A percentile compares a stretch with the other conserved stretches of the same genome.
Conservation (phyloP, 1,284 basidiomycete species). For the Ceratobasidium sp. region DNA sequence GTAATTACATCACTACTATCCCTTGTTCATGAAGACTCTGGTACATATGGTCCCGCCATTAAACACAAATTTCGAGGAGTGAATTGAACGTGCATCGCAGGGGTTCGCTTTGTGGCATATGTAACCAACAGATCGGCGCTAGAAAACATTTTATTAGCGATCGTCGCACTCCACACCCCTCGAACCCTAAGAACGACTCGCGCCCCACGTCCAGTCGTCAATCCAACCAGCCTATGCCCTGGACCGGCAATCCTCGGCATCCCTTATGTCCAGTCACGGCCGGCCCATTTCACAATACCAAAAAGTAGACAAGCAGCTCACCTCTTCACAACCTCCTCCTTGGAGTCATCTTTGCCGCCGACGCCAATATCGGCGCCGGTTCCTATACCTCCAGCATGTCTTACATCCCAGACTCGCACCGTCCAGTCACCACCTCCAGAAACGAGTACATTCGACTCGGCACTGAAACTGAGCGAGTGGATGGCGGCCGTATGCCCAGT, state of each 20-base stretch:
- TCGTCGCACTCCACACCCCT: slow-evolving; percentile 23
- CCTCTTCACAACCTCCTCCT: slow-evolving; percentile 41
- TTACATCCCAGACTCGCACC: slow-evolving; percentile 96
- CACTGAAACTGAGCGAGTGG: slow-evolving; percentile 89
- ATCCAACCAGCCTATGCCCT: slow-evolving; percentile 26
- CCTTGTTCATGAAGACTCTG: slow-evolving; percentile 20
- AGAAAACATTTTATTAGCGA: slow-evolving; percentile 40
- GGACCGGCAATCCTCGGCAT: no score
- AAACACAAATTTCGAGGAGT: slow-evolving; percentile 94
- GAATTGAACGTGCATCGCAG: slow-evolving; percentile 90
- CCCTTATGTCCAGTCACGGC: slow-evolving; percentile 50
- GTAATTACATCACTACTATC: not conserved
- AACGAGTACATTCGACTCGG: slow-evolving; percentile 88
- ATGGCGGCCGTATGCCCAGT: slow-evolving; percentile 89
- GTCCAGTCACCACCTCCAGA: slow-evolving; percentile 93
- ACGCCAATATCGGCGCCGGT: slow-evolving; percentile 55
- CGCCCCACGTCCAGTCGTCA: slow-evolving; percentile 46
- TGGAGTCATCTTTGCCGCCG: slow-evolving; percentile 55
- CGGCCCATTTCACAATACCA: slow-evolving; percentile 46
- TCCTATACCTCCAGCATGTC: slow-evolving; percentile 69
- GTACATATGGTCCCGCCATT: slow-evolving; percentile 66
- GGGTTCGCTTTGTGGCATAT: slow-evolving; percentile 94
- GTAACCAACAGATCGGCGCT: slow-evolving; percentile 90
- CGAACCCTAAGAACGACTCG: slow-evolving; percentile 33
- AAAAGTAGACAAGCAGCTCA: slow-evolving; percentile 30